A percentile compares a stretch with the other conserved stretches of the same genome.
phyloP scores from a whole-genome alignment of 345 rosid species.

The Turnera subulata region DNA sequence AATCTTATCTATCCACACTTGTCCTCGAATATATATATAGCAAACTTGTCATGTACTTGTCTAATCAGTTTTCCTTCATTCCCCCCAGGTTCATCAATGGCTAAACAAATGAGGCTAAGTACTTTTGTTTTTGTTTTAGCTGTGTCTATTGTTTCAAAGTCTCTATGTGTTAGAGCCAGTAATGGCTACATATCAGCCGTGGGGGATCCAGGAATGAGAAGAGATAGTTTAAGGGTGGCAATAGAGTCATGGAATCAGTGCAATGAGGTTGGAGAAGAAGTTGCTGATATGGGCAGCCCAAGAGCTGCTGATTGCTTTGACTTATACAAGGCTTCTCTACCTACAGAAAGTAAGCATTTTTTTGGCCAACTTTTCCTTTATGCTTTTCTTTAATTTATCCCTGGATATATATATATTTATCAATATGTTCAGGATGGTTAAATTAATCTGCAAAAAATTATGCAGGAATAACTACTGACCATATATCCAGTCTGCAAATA shows the following conservation, averaged over 20 bases:
- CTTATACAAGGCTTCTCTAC: background rate
- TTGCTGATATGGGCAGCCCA: slow-evolving; percentile 71
- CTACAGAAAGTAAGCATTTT: background rate
- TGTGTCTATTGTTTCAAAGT: background rate
- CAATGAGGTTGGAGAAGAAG: slow-evolving; percentile 76
- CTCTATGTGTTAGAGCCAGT: background rate
- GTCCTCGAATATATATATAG: too few relatives aligned
- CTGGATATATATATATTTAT: too few relatives aligned
- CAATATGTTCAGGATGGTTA: too few relatives aligned
- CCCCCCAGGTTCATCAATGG: too few relatives aligned
- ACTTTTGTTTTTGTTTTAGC: background rate
- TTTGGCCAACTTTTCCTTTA: background rate
- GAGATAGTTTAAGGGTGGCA: slow-evolving; percentile 64
- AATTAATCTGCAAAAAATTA: too few relatives aligned
- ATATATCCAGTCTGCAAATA: too few relatives aligned
- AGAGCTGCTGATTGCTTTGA: slow-evolving; percentile 80
- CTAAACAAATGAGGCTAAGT: background rate
- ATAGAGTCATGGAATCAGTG: slow-evolving; percentile 92
- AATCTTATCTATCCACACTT: too few relatives aligned
- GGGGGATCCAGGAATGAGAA: slow-evolving; percentile 79
- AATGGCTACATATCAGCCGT: slow-evolving; percentile 32
- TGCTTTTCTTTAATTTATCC: background rate
- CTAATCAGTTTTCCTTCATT: too few relatives aligned
- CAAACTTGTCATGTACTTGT: too few relatives aligned
- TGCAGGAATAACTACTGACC: too few relatives aligned